These are phyloP conservation scores for Punctularia strigosozonata DNA, from an alignment of 768 basidiomycete genomes.

Conservation along the genomic window DNA sequence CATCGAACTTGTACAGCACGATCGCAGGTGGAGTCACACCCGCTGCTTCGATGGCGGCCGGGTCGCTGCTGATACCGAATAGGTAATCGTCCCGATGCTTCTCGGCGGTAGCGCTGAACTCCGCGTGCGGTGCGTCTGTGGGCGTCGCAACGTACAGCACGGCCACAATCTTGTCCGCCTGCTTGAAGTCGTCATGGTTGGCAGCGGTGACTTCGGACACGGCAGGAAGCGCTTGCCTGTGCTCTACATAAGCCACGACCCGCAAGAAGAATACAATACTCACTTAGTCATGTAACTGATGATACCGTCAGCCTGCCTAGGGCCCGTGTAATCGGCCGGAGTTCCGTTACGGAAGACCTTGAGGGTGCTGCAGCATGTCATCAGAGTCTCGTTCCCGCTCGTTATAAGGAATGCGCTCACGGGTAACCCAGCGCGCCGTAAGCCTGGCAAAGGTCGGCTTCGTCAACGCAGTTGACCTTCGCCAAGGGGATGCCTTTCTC, in stretches of 20 bases:
- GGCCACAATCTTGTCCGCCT: constrained; percentile 82
- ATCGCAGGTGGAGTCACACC: constrained; percentile 74
- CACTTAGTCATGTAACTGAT: constrained; percentile 95
- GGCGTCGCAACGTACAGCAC: constrained; percentile 75
- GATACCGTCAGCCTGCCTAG: constrained; percentile 92
- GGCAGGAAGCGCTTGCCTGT: constrained; percentile 86
- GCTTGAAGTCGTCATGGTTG: constrained; percentile 78
- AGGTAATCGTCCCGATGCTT: constrained; percentile 88
- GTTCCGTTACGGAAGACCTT: constrained; percentile 88
- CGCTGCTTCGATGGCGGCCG: constrained; percentile 52
- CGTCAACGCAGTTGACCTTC: constrained; percentile 94
- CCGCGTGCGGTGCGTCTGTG: constrained; percentile 55
- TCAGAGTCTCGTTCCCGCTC: too few relatives aligned
- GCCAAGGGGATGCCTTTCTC: constrained; percentile 83
- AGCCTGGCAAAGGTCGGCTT: constrained; percentile 81
- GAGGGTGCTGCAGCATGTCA: constrained; percentile 62
- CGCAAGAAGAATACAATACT: constrained; percentile 14
- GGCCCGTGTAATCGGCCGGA: constrained; percentile 71
- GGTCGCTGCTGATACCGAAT: constrained; percentile 78
- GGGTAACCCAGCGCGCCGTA: constrained; percentile 92
- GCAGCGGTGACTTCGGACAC: constrained; percentile 69
- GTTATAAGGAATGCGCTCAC: too few relatives aligned
- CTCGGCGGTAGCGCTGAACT: constrained; percentile 74
- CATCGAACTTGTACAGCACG: constrained; percentile 94
- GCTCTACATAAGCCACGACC: constrained; percentile 9